phyloP scores from a whole-genome alignment of 805 yeast species.

The Candida ficus region DNA sequence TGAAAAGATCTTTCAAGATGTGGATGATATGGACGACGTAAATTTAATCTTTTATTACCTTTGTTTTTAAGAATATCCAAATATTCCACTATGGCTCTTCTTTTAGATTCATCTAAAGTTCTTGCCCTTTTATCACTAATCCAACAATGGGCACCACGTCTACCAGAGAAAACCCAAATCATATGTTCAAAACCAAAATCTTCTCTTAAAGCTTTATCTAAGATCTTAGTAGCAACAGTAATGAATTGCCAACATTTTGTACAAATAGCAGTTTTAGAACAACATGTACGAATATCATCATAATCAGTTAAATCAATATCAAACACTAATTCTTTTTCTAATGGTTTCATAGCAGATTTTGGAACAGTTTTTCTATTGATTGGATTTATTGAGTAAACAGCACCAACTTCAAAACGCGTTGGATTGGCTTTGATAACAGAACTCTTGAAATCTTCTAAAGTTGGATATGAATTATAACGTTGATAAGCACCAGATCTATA shows the following conservation, averaged over 20 bases:
- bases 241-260: conserved; percentile 91
- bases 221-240: conserved; percentile 71
- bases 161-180: conserved; percentile 95
- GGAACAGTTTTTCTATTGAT: conserved; percentile 73
- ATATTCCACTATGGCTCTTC: conserved; percentile 81
- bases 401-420: conserved; percentile 91
- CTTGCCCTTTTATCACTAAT: conserved; percentile 84
- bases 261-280: conserved; percentile 81
- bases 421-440: conserved; percentile 74
- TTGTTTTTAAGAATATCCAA: conserved; percentile 65
- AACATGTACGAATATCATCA: conserved; percentile 90
- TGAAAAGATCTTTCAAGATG: conserved; percentile 73
- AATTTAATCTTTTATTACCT: conserved; percentile 41
- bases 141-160: conserved; percentile 99
- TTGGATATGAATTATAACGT: conserved; percentile 74
- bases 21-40: conserved; percentile 87
- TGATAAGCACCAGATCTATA: conserved; percentile 83
- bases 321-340: conserved; percentile 82
- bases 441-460: conserved; percentile 68
- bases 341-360: conserved; percentile 72
- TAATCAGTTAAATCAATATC: conserved; percentile 98
- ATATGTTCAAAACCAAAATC: conserved; percentile 87
- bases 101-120: conserved; percentile 58
- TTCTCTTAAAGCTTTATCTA: conserved; percentile 66
- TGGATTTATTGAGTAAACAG: conserved; percentile 86